Evolutionary conservation across 192 early-diverging fungal genomes (phyloP).

Genomic region (Rhizophagus sp.): DNA sequence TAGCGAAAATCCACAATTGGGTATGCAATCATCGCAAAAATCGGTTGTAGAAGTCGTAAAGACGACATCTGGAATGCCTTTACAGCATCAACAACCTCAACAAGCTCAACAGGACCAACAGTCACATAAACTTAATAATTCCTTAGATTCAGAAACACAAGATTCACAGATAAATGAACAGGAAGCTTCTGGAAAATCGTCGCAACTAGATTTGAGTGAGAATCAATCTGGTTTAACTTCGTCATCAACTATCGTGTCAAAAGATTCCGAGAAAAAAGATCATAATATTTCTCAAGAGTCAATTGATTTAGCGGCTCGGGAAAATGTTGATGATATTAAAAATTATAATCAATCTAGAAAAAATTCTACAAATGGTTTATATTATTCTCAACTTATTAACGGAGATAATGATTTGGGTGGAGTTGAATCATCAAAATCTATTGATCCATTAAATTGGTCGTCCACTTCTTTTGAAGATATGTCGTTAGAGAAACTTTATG

Average conservation of each 20-base stretch:
- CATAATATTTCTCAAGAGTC: too few species aligned
- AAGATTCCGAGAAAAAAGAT: too few species aligned
- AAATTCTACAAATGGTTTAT: neutral
- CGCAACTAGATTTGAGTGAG: too few species aligned
- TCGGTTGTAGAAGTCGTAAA: neutral
- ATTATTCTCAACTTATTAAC: neutral
- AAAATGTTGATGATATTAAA: too few species aligned
- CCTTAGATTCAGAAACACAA: too few species aligned
- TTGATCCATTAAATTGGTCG: neutral
- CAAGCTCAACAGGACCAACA: neutral
- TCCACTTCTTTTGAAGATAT: constrained; percentile 1
- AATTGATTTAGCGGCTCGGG: too few species aligned
- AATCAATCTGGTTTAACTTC: too few species aligned
- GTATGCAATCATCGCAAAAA: neutral
- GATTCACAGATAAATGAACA: too few species aligned
- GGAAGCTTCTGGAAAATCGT: too few species aligned
- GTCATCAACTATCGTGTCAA: too few species aligned
- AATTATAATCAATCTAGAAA: neutral
- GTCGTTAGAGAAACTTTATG: neutral
- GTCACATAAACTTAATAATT: too few species aligned
- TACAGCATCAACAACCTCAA: neutral
- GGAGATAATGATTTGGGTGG: neutral
- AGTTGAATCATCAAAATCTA: constrained; percentile 21
- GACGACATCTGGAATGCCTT: neutral
- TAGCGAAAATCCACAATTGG: constrained; percentile 16